A percentile compares a stretch with the other conserved stretches of the same genome.
Evolutionary conservation across 148 eudicot species (phyloP).

Genomic region (Chenopodium suecicum): DNA sequence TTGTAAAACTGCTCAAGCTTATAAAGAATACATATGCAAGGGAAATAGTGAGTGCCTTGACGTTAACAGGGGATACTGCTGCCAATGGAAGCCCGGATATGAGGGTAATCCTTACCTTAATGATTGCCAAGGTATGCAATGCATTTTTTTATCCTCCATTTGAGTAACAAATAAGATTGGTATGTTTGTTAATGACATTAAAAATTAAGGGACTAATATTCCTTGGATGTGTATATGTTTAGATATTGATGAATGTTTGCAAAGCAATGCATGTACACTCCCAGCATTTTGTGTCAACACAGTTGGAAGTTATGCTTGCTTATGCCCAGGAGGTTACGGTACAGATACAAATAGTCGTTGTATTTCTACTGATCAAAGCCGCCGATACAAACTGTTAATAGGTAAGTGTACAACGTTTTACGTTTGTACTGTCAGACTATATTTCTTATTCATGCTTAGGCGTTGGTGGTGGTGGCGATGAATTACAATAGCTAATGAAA

Average conservation of each 20-base stretch:
- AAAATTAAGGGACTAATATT: not conserved
- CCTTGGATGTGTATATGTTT: not conserved
- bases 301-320: slow-evolving; percentile 23
- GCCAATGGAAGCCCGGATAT: slow-evolving; percentile 39
- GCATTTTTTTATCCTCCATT: too few species aligned
- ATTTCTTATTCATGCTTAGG: too few species aligned
- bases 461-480: too few species aligned
- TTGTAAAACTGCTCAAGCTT: not conserved
- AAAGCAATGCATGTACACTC: not conserved
- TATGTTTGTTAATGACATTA: not conserved
- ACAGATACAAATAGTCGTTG: not conserved
- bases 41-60: slow-evolving; percentile 36
- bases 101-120: slow-evolving; percentile 49
- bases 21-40: slow-evolving; percentile 15
- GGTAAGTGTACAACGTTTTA: not conserved
- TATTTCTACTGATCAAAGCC: too few species aligned
- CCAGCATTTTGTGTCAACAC: slow-evolving; percentile 28
- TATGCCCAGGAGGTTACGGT: too few species aligned
- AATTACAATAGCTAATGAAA: too few species aligned
- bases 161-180: too few species aligned
- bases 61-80: slow-evolving; percentile 36
- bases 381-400: not conserved
- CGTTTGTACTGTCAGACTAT: too few species aligned
- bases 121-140: slow-evolving; percentile 36
- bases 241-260: slow-evolving; percentile 42